Evolutionary conservation across 1,284 basidiomycete genomes (phyloP).

Genomic region (Tetrapyrgos nigripes): DNA sequence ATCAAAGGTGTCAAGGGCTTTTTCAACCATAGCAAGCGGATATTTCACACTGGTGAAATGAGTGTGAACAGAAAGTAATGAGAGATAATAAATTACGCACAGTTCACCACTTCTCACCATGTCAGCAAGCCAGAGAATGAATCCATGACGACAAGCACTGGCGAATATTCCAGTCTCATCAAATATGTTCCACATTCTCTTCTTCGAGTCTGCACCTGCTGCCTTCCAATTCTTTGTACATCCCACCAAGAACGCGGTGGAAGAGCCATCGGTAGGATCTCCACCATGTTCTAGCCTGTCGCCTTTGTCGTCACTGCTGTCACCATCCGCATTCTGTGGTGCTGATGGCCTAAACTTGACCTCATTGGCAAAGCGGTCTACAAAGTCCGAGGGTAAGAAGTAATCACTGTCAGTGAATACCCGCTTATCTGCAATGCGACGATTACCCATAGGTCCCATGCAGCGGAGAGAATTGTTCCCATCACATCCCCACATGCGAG

Average conservation of each 20-base stretch:
- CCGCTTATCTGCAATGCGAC: slow-evolving; percentile 21
- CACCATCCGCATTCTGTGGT: not conserved
- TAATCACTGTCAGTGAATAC: slow-evolving; percentile 27
- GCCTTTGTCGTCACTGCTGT: slow-evolving; percentile 3
- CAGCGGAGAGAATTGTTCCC: slow-evolving; percentile 25
- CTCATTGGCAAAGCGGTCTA: slow-evolving; percentile 29
- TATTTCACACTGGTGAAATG: slow-evolving; percentile 36
- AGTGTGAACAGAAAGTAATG: not conserved
- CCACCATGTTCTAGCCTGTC: not conserved
- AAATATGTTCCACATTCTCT: slow-evolving; percentile 36
- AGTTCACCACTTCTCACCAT: slow-evolving; percentile 40
- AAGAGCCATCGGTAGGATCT: slow-evolving; percentile 8
- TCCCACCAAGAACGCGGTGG: not conserved
- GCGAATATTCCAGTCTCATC: slow-evolving; percentile 40
- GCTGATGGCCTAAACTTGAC: slow-evolving; percentile 7
- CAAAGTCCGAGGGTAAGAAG: slow-evolving; percentile 25
- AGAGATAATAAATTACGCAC: slow-evolving; percentile 31
- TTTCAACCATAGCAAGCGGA: slow-evolving; percentile 29
- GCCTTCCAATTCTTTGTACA: slow-evolving; percentile 32
- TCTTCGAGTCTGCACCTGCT: slow-evolving; percentile 28
- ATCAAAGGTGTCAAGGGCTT: slow-evolving; percentile 19
- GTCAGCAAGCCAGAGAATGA: too few relatives aligned
- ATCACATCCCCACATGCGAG: slow-evolving; percentile 16
- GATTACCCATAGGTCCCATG: slow-evolving; percentile 14
- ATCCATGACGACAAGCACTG: slow-evolving; percentile 36